Conservation (phyloP, 352 stramenopile species). For the Elongisporangium prolatum region DNA sequence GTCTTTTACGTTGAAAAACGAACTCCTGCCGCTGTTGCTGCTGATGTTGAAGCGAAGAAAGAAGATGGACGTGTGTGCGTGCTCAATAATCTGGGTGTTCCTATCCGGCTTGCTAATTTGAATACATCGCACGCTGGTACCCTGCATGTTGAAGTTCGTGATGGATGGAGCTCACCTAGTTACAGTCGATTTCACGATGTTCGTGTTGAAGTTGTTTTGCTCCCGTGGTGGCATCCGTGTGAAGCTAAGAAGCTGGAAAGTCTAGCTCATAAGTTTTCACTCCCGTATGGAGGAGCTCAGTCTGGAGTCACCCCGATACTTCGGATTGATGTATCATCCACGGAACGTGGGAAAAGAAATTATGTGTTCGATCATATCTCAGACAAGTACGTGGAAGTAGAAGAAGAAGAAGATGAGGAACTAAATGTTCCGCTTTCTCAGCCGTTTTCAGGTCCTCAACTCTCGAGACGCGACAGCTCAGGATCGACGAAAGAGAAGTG, state of each 20-base stretch:
- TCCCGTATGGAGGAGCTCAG: slow-evolving; percentile 80
- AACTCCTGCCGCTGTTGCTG: slow-evolving; percentile 66
- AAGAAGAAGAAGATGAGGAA: slow-evolving; percentile 57
- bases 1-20: slow-evolving; percentile 72
- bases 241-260: slow-evolving; percentile 69
- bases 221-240: slow-evolving; percentile 84
- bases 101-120: slow-evolving; percentile 84
- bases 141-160: slow-evolving; percentile 74
- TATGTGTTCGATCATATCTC: slow-evolving; percentile 84
- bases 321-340: slow-evolving; percentile 65
- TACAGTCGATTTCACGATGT: slow-evolving; percentile 87
- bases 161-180: slow-evolving; percentile 79
- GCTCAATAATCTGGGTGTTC: slow-evolving; percentile 85
- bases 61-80: slow-evolving; percentile 82
- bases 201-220: slow-evolving; percentile 70
- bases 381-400: slow-evolving; percentile 84
- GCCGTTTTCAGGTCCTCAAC: neutral
- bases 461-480: slow-evolving; percentile 41
- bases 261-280: slow-evolving; percentile 72
- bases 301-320: slow-evolving; percentile 85
- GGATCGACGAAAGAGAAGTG: slow-evolving; percentile 56
- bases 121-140: slow-evolving; percentile 82
- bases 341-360: slow-evolving; percentile 68
- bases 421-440: slow-evolving; percentile 7
- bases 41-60: slow-evolving; percentile 79